Base-by-base conservation (phyloP, 2,329 filamentous ascomycete species). In the Curvularia verruculosa region DNA sequence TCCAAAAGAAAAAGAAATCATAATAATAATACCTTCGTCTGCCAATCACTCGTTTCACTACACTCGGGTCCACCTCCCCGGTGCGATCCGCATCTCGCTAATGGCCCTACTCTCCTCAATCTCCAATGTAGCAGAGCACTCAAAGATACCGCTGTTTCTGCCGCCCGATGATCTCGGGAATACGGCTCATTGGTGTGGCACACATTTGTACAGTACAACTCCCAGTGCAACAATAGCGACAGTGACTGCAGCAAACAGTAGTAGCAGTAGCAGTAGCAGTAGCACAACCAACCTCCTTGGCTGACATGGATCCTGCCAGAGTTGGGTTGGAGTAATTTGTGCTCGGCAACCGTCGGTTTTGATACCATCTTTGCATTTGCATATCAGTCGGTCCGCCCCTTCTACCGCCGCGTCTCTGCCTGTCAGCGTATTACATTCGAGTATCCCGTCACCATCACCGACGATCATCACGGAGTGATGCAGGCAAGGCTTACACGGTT, bases 111-210 rank as follows among this genome's bases (percentile, higher is more conserved):
- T 49, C 28, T 26, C 28, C 26, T 28, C 41, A 34, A 29, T 31
- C 39, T 5, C 13, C 21, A 19, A 19, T 26, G 34, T 9, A 40
- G 15, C 19, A 58, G 39, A 43, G 31, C 34, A 44, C 39, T 21
- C 37, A 49, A 23, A 13, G 61, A 58, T 59, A 70, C 63, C 65
- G 65, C 68, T 63, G 57, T 65, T 65, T 68, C 63, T 63, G 54
- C 54, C 55, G 51, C 37, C 39, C 54, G 64, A 60, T 57, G 58
- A 70, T 68, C 61, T 60, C 49, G 52, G 58, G 47, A 59, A 46
- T 56, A 53, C 51, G 55, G 50, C 48, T 48, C 49, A 39, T 53
- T 24, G 44, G 24, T 23, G 43, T 26, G 28, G 13, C n/a, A 24
- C 21, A n/a, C 13, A 12, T 13, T 23, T 13, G 15, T n/a, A 43